Percentiles rank a stretch among this genome's conserved stretches.
phyloP scores from a whole-genome alignment of 2,329 filamentous ascomycete genomes.

The Sphaerulina vaccinii region DNA sequence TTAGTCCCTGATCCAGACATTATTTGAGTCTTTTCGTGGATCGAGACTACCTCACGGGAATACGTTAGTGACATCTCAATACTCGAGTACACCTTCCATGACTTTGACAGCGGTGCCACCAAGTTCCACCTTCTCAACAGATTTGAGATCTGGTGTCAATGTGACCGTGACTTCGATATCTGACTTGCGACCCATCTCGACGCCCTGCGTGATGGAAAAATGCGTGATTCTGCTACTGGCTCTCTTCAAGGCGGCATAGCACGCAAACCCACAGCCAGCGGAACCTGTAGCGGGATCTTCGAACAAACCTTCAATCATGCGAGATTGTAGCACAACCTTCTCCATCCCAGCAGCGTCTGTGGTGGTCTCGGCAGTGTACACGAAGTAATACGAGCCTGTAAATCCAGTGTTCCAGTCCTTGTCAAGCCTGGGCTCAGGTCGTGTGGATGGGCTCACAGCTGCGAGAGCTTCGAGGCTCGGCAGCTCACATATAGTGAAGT shows the following conservation, averaged over 20 bases:
- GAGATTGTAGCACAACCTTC: constrained; percentile 49
- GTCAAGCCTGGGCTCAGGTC: constrained; percentile 42
- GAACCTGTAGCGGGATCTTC: constrained; percentile 55
- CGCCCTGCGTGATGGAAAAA: constrained; percentile 50
- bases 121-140: constrained; percentile 44
- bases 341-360: constrained; percentile 30
- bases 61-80: no score
- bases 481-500: constrained; percentile 66
- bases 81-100: constrained; percentile 38
- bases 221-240: constrained; percentile 27
- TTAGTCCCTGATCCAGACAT: no score
- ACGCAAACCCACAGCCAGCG: constrained; percentile 49
- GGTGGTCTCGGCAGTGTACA: constrained; percentile 36
- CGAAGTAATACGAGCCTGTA: constrained; percentile 60
- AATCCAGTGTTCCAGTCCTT: constrained; percentile 56
- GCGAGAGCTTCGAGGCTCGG: constrained; percentile 59
- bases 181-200: constrained; percentile 53
- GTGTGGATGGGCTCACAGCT: constrained; percentile 39
- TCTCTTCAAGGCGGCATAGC: constrained; percentile 45
- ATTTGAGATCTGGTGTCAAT: constrained; percentile 38
- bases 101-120: constrained; percentile 46
- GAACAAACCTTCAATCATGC: constrained; percentile 57
- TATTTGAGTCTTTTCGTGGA: no score
- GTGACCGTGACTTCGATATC: constrained; percentile 50
- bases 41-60: no score